phyloP scores from a whole-genome alignment of 495 filamentous ascomycete species.

The Neurospora pannonica region DNA sequence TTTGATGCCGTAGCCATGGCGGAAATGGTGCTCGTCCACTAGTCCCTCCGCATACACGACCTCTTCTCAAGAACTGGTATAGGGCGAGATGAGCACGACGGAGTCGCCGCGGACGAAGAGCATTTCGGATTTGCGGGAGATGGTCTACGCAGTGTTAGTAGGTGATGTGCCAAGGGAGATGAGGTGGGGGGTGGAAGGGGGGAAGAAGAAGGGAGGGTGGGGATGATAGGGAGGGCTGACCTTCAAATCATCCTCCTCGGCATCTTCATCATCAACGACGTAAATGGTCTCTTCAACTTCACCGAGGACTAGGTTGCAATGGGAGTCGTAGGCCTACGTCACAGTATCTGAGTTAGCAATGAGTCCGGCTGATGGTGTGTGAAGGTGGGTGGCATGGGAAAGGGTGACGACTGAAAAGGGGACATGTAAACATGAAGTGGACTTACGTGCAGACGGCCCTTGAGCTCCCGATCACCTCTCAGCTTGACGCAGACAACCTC shows the following conservation, averaged over 20 bases:
- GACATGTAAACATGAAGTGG: background rate
- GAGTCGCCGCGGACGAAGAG: slow-evolving; percentile 98
- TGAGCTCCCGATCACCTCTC: slow-evolving; percentile 87
- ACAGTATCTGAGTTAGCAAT: background rate
- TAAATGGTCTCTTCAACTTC: slow-evolving; percentile 98
- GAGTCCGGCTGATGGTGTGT: background rate
- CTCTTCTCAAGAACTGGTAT: slow-evolving; percentile 28
- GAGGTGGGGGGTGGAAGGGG: background rate
- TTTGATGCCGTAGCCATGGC: background rate
- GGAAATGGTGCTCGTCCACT: background rate
- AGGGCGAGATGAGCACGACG: slow-evolving; percentile 89
- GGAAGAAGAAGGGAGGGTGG: background rate
- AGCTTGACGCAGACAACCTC: slow-evolving; percentile 97
- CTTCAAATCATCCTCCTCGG: slow-evolving; percentile 49
- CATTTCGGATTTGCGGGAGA: slow-evolving; percentile 97
- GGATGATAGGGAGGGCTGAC: slow-evolving; percentile 2
- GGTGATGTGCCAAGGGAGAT: too few species aligned
- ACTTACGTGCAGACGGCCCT: slow-evolving; percentile 85
- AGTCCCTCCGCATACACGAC: background rate
- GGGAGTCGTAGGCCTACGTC: slow-evolving; percentile 85
- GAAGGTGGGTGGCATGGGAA: background rate
- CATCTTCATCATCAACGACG: slow-evolving; percentile 75
- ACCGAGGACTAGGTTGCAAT: slow-evolving; percentile 96
- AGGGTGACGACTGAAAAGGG: background rate
- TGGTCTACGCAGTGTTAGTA: slow-evolving; percentile 47